Base-by-base conservation (phyloP, 148 eudicot genomes). In the Heliosperma pusillum region DNA sequence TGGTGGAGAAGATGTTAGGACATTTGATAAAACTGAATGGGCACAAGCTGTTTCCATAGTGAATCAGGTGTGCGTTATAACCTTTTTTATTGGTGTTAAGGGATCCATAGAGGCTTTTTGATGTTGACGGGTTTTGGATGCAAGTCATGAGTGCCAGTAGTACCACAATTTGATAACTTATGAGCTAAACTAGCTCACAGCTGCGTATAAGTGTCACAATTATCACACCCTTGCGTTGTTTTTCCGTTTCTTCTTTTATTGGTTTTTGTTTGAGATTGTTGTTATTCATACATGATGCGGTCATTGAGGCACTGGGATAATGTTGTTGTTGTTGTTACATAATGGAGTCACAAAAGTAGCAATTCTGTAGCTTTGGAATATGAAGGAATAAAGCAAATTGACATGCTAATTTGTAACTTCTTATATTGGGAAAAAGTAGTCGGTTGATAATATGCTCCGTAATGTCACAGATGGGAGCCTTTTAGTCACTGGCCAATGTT, bases 1-100 rank as follows among this genome's bases (percentile, higher is more conserved):
- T 81, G 96, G 89, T 57, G 98, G 98, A 70, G 98, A 95, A 85
- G 98, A 92, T 74, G 73, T 95, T 47, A 85, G 98, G 70, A 85
- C 88, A 66, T 95, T 95, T 85, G 96, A 95, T 79, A 95, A 95
- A 88, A 89, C 89, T 79, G 98, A 95, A 86, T 95, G 98, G 98
- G 97, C 97, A 45, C 90, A 89, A 36, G 89, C 80, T 77, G 93
- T 95, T 76, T 92, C 98, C 63, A 85, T 95, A 56, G 98, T 95
- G 76, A 95, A 95, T 82, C 98, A 94, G 80, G 98, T 88, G 83
- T 69, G 24, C 56, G 73, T 61, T 45, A 27, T 70, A 50, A 53
- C 24, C 60, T 70, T 70, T 70, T 58, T 33, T 67, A 40, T 19
- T 27, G 16, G 53, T 47, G 40, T 50, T 50, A 50, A 50, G 0